A percentile compares a stretch with the other conserved stretches of the same genome.
phyloP scores from a whole-genome alignment of 805 yeast species.

The Dipodascus albidus region DNA sequence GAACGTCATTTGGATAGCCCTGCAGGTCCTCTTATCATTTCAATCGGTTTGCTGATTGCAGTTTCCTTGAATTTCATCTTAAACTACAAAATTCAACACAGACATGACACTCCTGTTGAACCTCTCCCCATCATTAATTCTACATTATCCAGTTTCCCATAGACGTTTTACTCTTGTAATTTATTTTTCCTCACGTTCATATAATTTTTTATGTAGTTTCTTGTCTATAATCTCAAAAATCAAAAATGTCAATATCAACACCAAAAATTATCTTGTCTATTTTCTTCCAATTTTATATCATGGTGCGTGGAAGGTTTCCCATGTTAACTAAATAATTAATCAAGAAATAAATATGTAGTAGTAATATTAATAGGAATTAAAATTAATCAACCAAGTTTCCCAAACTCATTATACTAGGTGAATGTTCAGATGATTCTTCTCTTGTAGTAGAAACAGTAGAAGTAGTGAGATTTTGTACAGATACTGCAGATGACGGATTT shows the following conservation, averaged over 20 bases:
- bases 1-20: slow-evolving; percentile 85
- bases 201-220: no score
- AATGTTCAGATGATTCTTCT: neutral
- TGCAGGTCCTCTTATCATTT: slow-evolving; percentile 76
- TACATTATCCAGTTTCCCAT: neutral
- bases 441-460: neutral
- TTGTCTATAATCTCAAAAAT: no score
- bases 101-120: neutral
- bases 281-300: neutral
- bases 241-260: no score
- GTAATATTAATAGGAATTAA: neutral
- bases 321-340: neutral
- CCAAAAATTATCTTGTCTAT: neutral
- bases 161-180: no score
- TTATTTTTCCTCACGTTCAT: no score
- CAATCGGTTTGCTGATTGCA: slow-evolving; percentile 54
- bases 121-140: neutral
- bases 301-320: neutral
- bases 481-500: neutral
- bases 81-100: neutral
- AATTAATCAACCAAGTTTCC: neutral
- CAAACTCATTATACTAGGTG: neutral
- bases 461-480: neutral
- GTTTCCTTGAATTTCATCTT: slow-evolving; percentile 51
- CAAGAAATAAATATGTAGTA: neutral